Percentiles rank a stretch among this genome's conserved stretches.
Conservation (phyloP, 78 protist genomes). For the Paulinella micropora region DNA sequence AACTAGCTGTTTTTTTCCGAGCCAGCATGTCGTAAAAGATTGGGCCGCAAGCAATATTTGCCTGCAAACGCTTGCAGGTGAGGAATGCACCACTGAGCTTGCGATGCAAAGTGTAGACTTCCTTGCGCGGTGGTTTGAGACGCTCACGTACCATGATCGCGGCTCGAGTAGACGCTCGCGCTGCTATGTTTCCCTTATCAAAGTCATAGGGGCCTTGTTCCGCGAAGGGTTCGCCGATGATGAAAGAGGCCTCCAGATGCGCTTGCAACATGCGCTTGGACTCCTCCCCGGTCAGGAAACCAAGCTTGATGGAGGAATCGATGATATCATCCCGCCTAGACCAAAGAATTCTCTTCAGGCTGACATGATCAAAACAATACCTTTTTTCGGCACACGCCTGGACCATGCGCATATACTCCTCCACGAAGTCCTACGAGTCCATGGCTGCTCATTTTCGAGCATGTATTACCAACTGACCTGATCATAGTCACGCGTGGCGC, state of each 20-base stretch:
- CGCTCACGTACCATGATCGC: no score
- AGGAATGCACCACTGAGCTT: conserved; percentile 31
- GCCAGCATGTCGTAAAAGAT: no score
- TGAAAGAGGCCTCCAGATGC: conserved; percentile 41
- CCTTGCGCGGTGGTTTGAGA: conserved; percentile 59
- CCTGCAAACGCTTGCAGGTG: no score
- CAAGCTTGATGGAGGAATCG: conserved; percentile 44
- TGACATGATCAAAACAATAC: neutral
- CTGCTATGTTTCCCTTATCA: neutral
- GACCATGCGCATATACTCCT: conserved; percentile 51
- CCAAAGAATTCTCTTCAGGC: neutral
- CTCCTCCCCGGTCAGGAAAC: conserved; percentile 73
- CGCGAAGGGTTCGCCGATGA: conserved; percentile 36
- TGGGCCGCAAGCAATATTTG: no score
- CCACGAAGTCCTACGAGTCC: no score
- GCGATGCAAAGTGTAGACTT: conserved; percentile 71
- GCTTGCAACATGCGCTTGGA: conserved; percentile 53
- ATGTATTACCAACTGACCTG: no score
- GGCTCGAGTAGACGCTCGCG: neutral
- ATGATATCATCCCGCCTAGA: conserved; percentile 18
- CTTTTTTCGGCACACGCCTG: conserved; percentile 14
- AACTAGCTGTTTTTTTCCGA: no score
- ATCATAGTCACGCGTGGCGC: conserved; percentile 52
- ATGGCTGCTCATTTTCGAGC: no score
- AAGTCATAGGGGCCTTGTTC: conserved; percentile 48